Evolutionary conservation across 495 filamentous ascomycete genomes (phyloP).

Genomic region (Penicillium nucicola): DNA sequence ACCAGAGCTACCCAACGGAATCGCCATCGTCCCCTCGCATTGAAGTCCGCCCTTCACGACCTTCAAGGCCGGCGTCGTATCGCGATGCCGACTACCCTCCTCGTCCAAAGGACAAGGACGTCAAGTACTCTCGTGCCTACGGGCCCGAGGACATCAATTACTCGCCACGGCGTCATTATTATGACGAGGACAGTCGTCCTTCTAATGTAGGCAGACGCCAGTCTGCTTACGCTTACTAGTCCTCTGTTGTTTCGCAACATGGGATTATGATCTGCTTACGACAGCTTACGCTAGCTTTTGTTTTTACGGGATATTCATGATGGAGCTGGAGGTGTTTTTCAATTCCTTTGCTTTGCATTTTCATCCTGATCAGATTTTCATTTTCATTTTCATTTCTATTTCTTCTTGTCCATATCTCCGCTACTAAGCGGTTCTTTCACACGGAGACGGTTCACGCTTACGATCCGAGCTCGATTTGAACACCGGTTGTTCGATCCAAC

Average conservation of each 20-base stretch:
- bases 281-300: slow-evolving; percentile 18
- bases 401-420: slow-evolving; percentile 16
- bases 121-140: slow-evolving; percentile 19
- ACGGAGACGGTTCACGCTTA: not conserved
- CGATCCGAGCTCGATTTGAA: not conserved
- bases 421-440: not conserved
- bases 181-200: slow-evolving; percentile 20
- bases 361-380: not conserved
- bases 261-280: slow-evolving; percentile 10
- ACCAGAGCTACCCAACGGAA: slow-evolving; percentile 2
- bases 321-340: slow-evolving; percentile 1
- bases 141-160: slow-evolving; percentile 11
- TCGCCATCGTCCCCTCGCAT: slow-evolving; percentile 8
- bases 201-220: slow-evolving; percentile 22
- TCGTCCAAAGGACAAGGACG: slow-evolving; percentile 8
- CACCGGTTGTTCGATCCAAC: not conserved
- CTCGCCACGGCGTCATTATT: slow-evolving; percentile 11
- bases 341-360: slow-evolving; percentile 1
- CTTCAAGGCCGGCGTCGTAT: slow-evolving; percentile 5
- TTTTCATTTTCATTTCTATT: not conserved
- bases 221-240: slow-evolving; percentile 19
- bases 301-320: slow-evolving; percentile 1
- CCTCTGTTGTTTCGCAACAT: slow-evolving; percentile 7
- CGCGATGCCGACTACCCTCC: slow-evolving; percentile 18
- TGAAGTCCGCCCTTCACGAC: slow-evolving; percentile 18